phyloP scores from a whole-genome alignment of 768 basidiomycete species.

The Lactarius tabidus region DNA sequence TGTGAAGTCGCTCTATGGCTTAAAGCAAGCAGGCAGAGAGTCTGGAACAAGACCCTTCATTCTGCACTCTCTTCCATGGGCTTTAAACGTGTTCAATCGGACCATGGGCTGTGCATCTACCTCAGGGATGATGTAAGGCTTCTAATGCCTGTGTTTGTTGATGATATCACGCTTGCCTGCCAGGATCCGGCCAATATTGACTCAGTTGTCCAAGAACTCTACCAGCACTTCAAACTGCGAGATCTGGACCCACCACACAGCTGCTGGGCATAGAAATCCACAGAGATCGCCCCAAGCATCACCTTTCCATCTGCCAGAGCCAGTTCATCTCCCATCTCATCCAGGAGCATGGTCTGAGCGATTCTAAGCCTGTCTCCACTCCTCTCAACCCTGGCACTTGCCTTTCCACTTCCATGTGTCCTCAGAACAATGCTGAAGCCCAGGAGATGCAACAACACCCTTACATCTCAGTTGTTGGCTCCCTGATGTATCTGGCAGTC shows the following conservation, averaged over 20 bases:
- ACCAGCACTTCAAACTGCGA: slow-evolving; percentile 3
- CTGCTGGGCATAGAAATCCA: not conserved
- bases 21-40: not conserved
- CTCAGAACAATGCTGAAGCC: not conserved
- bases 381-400: slow-evolving; percentile 10
- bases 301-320: slow-evolving; percentile 1
- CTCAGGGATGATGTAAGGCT: not conserved
- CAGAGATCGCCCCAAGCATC: not conserved
- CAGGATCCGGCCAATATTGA: not conserved
- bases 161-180: not conserved
- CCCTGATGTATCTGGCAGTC: too few species aligned
- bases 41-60: not conserved
- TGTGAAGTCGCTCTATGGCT: not conserved
- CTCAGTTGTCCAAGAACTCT: not conserved
- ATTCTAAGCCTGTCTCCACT: slow-evolving; percentile 2
- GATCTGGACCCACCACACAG: slow-evolving; percentile 1
- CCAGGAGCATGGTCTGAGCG: not conserved
- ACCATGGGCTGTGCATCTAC: not conserved
- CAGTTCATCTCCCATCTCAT: slow-evolving; percentile 6
- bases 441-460: slow-evolving; percentile 4
- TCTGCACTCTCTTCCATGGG: not conserved
- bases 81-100: not conserved
- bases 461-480: not conserved
- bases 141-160: not conserved
- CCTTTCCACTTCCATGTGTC: slow-evolving; percentile 5